A percentile compares a stretch with the other conserved stretches of the same genome.
Conservation (phyloP, 2,329 filamentous ascomycete genomes). For the Colletotrichum somersetense region DNA sequence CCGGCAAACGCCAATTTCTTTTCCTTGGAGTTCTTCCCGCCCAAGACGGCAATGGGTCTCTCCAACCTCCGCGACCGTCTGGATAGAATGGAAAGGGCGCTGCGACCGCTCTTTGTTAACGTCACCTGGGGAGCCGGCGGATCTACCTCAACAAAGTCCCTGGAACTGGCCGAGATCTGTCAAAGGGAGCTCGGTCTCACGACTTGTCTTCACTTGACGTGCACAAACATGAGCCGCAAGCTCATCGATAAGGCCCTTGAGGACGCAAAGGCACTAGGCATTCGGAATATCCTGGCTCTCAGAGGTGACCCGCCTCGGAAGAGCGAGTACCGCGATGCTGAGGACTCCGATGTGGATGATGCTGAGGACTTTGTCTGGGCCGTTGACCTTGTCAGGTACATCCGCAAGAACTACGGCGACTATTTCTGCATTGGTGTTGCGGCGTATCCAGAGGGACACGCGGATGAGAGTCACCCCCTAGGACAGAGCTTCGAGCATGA, state of each 20-base stretch:
- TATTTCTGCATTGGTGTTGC: slow-evolving; percentile 98
- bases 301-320: slow-evolving; percentile 91
- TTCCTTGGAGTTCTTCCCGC: slow-evolving; percentile 99
- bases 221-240: slow-evolving; percentile 93
- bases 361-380: slow-evolving; percentile 90
- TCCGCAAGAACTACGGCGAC: slow-evolving; percentile 85
- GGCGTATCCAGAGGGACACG: slow-evolving; percentile 94
- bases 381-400: slow-evolving; percentile 89
- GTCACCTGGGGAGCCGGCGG: slow-evolving; percentile 98
- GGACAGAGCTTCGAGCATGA: slow-evolving; percentile 81
- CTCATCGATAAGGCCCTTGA: slow-evolving; percentile 91
- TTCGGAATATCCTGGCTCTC: slow-evolving; percentile 93
- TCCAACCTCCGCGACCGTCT: slow-evolving; percentile 93
- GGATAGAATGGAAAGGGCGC: slow-evolving; percentile 91
- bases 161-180: slow-evolving; percentile 95
- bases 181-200: slow-evolving; percentile 92
- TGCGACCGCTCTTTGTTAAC: slow-evolving; percentile 94
- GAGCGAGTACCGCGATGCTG: slow-evolving; percentile 83
- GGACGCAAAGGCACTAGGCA: slow-evolving; percentile 89
- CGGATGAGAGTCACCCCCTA: slow-evolving; percentile 86
- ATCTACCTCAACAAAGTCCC: slow-evolving; percentile 88
- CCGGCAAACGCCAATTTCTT: slow-evolving; percentile 87
- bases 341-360: slow-evolving; percentile 68
- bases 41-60: slow-evolving; percentile 96
- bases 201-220: slow-evolving; percentile 95